A percentile compares a stretch with the other conserved stretches of the same genome.
Conservation (phyloP, 1,139 yeast species). For the Blastobotrys arbuscula region DNA sequence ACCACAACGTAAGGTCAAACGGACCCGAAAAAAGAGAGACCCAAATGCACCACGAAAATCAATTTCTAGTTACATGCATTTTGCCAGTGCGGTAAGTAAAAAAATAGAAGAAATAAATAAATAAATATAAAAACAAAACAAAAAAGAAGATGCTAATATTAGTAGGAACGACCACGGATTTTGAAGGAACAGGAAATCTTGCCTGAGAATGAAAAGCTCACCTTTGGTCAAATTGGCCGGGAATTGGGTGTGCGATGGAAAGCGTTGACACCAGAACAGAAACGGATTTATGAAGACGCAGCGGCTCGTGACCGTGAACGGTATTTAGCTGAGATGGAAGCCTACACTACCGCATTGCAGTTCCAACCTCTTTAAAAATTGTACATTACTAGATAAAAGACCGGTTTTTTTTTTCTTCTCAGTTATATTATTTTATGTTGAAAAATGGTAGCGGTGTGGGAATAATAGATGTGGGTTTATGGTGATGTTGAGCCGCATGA, state of each 20-base stretch:
- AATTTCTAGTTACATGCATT: conserved; percentile 96
- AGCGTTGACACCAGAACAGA: conserved; percentile 74
- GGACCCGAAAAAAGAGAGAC: conserved; percentile 37
- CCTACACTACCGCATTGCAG: conserved; percentile 41
- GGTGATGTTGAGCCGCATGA: not conserved
- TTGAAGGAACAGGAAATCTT: not conserved
- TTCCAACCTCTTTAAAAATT: not conserved
- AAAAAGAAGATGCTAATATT: conserved; percentile 57
- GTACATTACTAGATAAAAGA: conserved; percentile 1
- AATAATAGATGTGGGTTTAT: not conserved
- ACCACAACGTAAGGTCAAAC: conserved; percentile 7
- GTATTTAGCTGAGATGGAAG: conserved; percentile 93
- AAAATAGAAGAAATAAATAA: conserved; percentile 43
- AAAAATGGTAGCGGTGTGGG: not conserved
- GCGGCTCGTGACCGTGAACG: conserved; percentile 96
- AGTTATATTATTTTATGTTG: not conserved
- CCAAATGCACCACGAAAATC: conserved; percentile 89
- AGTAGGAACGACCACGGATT: not conserved
- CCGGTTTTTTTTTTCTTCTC: not conserved
- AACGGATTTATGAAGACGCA: conserved; percentile 82
- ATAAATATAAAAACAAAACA: conserved; percentile 86
- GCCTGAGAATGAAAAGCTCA: conserved; percentile 15
- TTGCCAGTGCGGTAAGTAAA: conserved; percentile 63
- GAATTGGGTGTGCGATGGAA: conserved; percentile 96
- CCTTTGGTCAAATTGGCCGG: conserved; percentile 55